phyloP scores from a whole-genome alignment of 768 basidiomycete species.

The Mycena vitilis region DNA sequence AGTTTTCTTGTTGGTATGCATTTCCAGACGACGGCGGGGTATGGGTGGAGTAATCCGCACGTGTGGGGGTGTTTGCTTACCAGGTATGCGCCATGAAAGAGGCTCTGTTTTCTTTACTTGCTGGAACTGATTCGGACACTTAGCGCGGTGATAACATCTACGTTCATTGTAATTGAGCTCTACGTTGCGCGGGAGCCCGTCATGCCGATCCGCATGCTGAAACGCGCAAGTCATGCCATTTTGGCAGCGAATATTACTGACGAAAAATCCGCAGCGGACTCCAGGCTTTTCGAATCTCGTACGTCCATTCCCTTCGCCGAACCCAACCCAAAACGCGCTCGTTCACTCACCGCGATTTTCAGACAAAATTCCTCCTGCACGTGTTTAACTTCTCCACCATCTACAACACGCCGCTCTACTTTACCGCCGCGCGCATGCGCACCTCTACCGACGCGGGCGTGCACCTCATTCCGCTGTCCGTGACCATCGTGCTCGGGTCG shows the following conservation, averaged over 20 bases:
- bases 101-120: no score
- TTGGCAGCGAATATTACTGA: no score
- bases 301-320: no score
- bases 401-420: not conserved
- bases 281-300: not conserved
- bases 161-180: slow-evolving; percentile 71
- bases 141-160: slow-evolving; percentile 56
- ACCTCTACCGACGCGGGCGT: not conserved
- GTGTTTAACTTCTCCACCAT: not conserved
- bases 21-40: slow-evolving; percentile 16
- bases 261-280: not conserved
- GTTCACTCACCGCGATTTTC: no score
- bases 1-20: slow-evolving; percentile 45
- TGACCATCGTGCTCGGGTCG: not conserved
- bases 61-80: slow-evolving; percentile 62
- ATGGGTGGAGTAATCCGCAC: slow-evolving; percentile 56
- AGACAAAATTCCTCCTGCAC: not conserved
- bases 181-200: slow-evolving; percentile 69
- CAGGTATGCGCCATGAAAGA: no score
- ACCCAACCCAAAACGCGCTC: no score
- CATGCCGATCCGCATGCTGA: slow-evolving; percentile 47
- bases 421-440: not conserved
- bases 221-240: not conserved
- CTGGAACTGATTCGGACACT: no score
- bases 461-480: not conserved